Base-by-base conservation (phyloP, 345 rosid genomes). In the Eucalyptus sp. region DNA sequence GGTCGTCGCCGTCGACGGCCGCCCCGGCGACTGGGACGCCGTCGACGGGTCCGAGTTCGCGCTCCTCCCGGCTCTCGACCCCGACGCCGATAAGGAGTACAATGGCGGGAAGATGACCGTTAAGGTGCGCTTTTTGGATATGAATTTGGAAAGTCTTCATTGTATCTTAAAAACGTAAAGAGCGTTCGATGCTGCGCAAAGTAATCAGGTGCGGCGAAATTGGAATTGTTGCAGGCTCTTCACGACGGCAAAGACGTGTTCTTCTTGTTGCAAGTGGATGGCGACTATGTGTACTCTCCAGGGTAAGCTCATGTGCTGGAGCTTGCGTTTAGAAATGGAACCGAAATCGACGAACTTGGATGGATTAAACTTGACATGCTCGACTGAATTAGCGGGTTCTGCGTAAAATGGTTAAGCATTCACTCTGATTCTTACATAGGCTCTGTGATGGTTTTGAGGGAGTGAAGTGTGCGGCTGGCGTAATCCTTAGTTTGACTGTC, bases 51-150 rank as follows among this genome's bases (percentile, higher is more conserved):
- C 92, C 48, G 97, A 95, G 90, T 96, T 95, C 92, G 90, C 99
- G 50, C 99, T 98, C 58, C 95, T 92, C 18, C 99, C 98, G 50
- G 99, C 99, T 46, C 97, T 97, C 83, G 99, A 98, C 91, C 99
- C 99, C 3, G 94, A 97, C 60, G 96, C 90, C 13, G 99, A 97
- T 85, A 94, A 96, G 86, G 97, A 94, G 90, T 98, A 95, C 76
- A 90, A 86, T 89, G 95, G 91, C 85, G 99, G 99, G 51, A 93
- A 95, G 91, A 93, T 98, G 99, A 96, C 94, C 41, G 96, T 98
- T 91, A 98, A 98, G 99, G 99, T 96, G 91, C 50, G 18, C 37
- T 48, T 86, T 86, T 22, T 13, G 64, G 8, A 25, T 18, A 33
- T 25, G 87, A 86, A 20, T 54, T 24, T 0, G 27, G 87, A 25